These are phyloP conservation scores for Hansfordia pulvinata DNA, from an alignment of 2,329 filamentous ascomycete species.

Conservation along the genomic window DNA sequence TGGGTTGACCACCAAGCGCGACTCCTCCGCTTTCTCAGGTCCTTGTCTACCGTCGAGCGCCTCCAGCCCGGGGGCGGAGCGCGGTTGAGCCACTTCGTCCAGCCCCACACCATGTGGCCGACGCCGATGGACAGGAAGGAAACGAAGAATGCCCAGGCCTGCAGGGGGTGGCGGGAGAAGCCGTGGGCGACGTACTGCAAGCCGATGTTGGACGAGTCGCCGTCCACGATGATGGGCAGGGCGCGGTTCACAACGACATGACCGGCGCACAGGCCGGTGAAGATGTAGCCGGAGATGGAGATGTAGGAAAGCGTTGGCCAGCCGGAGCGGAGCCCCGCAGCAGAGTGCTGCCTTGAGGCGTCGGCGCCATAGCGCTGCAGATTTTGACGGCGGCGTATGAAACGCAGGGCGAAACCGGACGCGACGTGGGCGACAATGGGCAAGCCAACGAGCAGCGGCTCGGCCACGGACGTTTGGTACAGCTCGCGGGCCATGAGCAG, in stretches of 20 bases:
- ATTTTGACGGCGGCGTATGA: constrained; percentile 60
- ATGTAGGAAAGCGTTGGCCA: constrained; percentile 66
- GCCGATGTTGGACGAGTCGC: constrained; percentile 75
- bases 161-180: constrained; percentile 55
- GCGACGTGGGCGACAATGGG: constrained; percentile 65
- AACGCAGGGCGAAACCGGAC: constrained; percentile 63
- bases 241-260: constrained; percentile 68
- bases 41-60: constrained; percentile 33
- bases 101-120: constrained; percentile 74
- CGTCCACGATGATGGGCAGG: constrained; percentile 63
- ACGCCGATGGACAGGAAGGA: constrained; percentile 53
- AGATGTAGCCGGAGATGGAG: constrained; percentile 57
- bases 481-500: constrained; percentile 83
- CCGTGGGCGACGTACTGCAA: constrained; percentile 76
- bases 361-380: constrained; percentile 63
- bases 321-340: constrained; percentile 7
- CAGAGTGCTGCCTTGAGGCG: constrained; percentile 22
- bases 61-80: constrained; percentile 41
- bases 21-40: constrained; percentile 39
- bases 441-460: constrained; percentile 65
- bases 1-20: constrained; percentile 62
- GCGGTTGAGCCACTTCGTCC: constrained; percentile 65
- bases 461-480: constrained; percentile 73
- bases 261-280: constrained; percentile 50
- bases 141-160: constrained; percentile 57